phyloP scores from a whole-genome alignment of 768 basidiomycete species.

The Suillus americanus region DNA sequence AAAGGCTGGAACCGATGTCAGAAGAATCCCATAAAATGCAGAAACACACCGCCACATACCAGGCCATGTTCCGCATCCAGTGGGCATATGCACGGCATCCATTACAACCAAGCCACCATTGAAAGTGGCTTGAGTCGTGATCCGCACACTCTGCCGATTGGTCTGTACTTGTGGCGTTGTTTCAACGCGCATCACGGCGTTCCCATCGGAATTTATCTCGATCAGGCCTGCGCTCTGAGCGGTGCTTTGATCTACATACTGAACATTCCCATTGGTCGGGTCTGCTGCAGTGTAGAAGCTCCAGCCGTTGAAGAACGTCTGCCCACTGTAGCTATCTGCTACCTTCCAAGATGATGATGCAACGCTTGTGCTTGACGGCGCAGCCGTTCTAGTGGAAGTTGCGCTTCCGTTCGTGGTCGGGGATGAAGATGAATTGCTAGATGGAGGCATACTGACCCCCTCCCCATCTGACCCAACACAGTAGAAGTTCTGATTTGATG shows the following conservation, averaged over 20 bases:
- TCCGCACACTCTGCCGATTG: constrained; percentile 75
- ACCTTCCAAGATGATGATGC: constrained; percentile 59
- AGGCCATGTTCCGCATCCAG: constrained; percentile 88
- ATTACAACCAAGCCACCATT: constrained; percentile 73
- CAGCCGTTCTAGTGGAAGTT: constrained; percentile 13
- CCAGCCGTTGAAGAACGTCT: constrained; percentile 82
- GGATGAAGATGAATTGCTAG: constrained; percentile 16
- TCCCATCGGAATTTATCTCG: constrained; percentile 64
- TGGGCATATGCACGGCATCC: constrained; percentile 88
- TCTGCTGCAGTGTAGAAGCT: constrained; percentile 66
- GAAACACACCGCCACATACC: constrained; percentile 24
- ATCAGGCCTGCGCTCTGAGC: constrained; percentile 62
- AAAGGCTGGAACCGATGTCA: constrained; percentile 33
- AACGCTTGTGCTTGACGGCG: constrained; percentile 19
- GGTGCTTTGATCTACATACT: constrained; percentile 61
- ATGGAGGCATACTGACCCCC: constrained; percentile 21
- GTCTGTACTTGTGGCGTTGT: constrained; percentile 71
- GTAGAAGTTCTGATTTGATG: constrained; percentile 31
- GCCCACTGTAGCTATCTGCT: constrained; percentile 58
- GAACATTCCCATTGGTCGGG: constrained; percentile 74
- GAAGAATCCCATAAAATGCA: not conserved
- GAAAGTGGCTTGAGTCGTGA: constrained; percentile 60
- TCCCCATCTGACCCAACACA: constrained; percentile 29
- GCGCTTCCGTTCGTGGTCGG: constrained; percentile 16
- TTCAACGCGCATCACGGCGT: constrained; percentile 88